Base-by-base conservation (phyloP, 495 filamentous ascomycete genomes). In the Aspergillus homomorphus region DNA sequence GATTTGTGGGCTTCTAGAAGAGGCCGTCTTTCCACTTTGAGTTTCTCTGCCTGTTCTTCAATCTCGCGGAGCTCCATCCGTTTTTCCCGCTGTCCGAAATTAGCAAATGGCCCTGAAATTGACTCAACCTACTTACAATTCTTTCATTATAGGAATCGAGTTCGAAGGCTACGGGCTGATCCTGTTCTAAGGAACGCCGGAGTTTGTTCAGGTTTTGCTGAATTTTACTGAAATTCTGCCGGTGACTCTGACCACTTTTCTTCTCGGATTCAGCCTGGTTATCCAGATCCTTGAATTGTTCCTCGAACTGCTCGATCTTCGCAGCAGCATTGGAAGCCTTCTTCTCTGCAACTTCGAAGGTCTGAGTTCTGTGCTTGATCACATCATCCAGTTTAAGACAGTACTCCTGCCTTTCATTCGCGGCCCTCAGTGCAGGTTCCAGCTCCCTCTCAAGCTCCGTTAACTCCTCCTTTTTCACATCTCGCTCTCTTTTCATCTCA, bases 391-490 rank as follows among this genome's bases (percentile, higher is more conserved):
- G 57, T 56, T 75, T 66, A 44, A 64, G 55, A 51, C 69, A 67
- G 59, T 94, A 94, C 12, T 71, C 68, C 59, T 88, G 72, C 69
- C 93, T 96, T 15, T 66, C 67, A 53, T 84, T 85, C 26, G 89
- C 81, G 1, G 84, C 83, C 62, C 78, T 63, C 53, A 96, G 63
- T 0, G 84, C 80, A 53, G 94, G 94, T 23, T 83, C 84, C 2
- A 87, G 76, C 21, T 87, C 81, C 0, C 73, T 49, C 62, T 88
- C 70, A 16, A 96, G 72, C 21, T 75, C 69, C 43, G 77, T 73
- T 1, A 90, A 73, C 52, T 85, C 81, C 10, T 58, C 63, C 41
- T 80, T 64, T 0, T 84, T 76, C 1, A 70, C 70, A 44, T 74
- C 74, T 59, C 68, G 78, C 43, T 64, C 75, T 24, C 70, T 57